Evolutionary conservation across 345 rosid genomes (phyloP).

Genomic region (Eutrema japonicum): DNA sequence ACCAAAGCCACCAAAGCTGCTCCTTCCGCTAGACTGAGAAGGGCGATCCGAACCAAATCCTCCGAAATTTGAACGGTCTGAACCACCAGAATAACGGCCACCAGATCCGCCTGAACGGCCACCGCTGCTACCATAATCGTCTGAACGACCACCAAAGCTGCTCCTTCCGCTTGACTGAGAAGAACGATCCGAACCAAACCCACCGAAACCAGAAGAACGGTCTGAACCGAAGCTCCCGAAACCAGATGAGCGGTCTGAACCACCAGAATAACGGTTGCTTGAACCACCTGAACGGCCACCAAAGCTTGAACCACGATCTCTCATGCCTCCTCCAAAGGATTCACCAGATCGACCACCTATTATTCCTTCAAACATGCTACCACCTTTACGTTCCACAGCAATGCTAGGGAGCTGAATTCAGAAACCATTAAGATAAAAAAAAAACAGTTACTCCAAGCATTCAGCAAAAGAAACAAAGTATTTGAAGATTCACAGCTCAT

Average conservation of each 20-base stretch:
- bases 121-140: constrained; percentile 33
- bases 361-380: constrained; percentile 51
- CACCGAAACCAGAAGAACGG: constrained; percentile 39
- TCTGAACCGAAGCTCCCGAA: constrained; percentile 42
- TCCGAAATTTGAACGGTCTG: constrained; percentile 51
- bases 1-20: constrained; percentile 46
- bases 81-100: constrained; percentile 38
- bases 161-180: constrained; percentile 50
- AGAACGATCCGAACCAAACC: constrained; percentile 38
- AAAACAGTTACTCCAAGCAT: constrained; percentile 2
- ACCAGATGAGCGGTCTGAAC: constrained; percentile 36
- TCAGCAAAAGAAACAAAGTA: constrained; percentile 13
- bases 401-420: constrained; percentile 72
- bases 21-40: constrained; percentile 48
- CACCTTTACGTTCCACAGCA: constrained; percentile 55
- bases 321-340: constrained; percentile 55
- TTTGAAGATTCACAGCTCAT: not conserved
- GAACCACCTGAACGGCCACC: constrained; percentile 50
- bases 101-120: constrained; percentile 43
- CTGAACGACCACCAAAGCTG: constrained; percentile 32
- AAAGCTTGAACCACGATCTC: constrained; percentile 51
- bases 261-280: constrained; percentile 42
- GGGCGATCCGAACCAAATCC: constrained; percentile 49
- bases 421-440: constrained; percentile 7
- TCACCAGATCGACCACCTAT: constrained; percentile 49